Base-by-base conservation (phyloP, 164 flowering plant species). In the Annona cherimola region DNA sequence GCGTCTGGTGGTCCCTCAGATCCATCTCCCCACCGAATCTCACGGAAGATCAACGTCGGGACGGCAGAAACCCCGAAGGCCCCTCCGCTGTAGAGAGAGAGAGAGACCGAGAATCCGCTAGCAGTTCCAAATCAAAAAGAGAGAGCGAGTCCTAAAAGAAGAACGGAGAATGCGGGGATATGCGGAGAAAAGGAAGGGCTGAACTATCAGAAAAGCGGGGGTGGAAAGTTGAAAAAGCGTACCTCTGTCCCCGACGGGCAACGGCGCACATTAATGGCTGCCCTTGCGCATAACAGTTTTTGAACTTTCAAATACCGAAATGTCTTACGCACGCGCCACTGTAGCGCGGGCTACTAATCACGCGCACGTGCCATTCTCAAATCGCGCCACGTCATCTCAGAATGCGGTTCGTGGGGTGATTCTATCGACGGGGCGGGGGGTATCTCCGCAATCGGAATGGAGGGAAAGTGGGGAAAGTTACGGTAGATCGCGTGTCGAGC, bases 241-340 rank as follows among this genome's bases (percentile, higher is more conserved):
- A 62, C 40, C 41, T 62, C 40, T 20, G 6, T 11, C 4, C 7
- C 40, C 40, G 26, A 4, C 65, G 35, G 40, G 65, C 42, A 62
- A 39, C 41, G 14, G 65, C 65, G 65, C 16, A 26, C 40, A 62
- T 62, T 62, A 62, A 62, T 62, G 65, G 65, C 65, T 20, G 65
- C 35, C 65, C 65, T 16, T 50, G 57, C 14, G 14, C 14, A 5
- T 5, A 50, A 50, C 57, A 5, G 57, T 50, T 50, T 50, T 50
- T 50, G 57, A 50, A 50, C 57, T 50, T 50, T 50, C 57, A 50
- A 50, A 50, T 50, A 50, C 57, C 57, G 8, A 50, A 0, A 50
- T 50, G 9, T 7, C 57, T 9, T 7, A 26, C 57, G 3, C 14
- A 50, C 57, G 14, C 57, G 57, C 14, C 9, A 50, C 57, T 50